Conservation (phyloP, 768 basidiomycete genomes). For the Pholiota microspora region DNA sequence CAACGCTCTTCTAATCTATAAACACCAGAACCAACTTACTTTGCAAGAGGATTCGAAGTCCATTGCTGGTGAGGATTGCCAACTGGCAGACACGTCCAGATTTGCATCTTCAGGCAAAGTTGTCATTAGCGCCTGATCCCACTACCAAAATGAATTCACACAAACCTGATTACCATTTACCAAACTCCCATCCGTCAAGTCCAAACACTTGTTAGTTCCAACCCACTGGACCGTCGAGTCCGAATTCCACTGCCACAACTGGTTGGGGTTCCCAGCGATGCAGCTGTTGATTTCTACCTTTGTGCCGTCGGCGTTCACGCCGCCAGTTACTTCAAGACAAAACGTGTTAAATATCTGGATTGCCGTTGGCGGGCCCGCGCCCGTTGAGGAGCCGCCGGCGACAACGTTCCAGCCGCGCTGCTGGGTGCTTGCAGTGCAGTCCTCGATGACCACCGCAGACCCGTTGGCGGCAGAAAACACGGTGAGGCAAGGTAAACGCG, state of each 20-base stretch:
- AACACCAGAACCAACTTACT: background rate
- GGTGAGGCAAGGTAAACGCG: conserved; percentile 1
- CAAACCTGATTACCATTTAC: conserved; percentile 3
- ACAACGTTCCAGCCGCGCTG: conserved; percentile 2
- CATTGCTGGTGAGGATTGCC: conserved; percentile 2
- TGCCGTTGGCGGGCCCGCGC: background rate
- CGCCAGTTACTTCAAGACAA: conserved; percentile 1
- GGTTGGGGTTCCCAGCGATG: background rate
- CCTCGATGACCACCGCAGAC: background rate
- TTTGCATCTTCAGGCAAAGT: background rate
- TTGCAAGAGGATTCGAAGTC: conserved; percentile 1
- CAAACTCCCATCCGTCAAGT: conserved; percentile 3
- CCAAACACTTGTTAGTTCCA: conserved; percentile 1
- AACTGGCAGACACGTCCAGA: background rate
- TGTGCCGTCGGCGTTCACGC: background rate
- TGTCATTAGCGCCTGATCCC: background rate
- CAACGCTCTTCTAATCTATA: too few relatives aligned
- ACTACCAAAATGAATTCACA: background rate
- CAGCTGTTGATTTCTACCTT: conserved; percentile 3
- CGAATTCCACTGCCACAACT: conserved; percentile 5
- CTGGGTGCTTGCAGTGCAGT: background rate
- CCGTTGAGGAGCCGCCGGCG: conserved; percentile 1
- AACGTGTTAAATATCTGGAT: conserved; percentile 1
- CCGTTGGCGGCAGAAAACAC: background rate
- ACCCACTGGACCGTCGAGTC: background rate